These are phyloP conservation scores for Pyrenophora seminiperda DNA, from an alignment of 2,329 filamentous ascomycete species.

Conservation along the genomic window DNA sequence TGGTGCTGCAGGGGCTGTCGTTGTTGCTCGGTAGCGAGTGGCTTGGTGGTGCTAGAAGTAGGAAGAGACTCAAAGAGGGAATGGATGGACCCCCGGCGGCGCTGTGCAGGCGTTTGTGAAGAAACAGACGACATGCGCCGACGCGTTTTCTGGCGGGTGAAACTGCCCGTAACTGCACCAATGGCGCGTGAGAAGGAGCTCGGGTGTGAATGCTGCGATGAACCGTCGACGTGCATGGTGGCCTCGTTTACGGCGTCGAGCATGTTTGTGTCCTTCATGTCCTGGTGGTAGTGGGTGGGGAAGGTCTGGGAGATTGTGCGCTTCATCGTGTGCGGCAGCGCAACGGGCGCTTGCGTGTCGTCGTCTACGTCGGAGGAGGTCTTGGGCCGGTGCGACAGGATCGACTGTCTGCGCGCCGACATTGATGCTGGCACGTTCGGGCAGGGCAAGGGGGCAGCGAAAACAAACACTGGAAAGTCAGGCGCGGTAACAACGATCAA, in stretches of 20 bases:
- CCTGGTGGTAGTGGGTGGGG: constrained; percentile 28
- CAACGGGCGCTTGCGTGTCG: constrained; percentile 27
- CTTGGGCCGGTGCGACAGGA: constrained; percentile 47
- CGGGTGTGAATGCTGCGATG: constrained; percentile 29
- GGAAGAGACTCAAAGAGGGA: constrained; percentile 33
- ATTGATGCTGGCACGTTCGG: constrained; percentile 15
- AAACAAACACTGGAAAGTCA: constrained; percentile 3
- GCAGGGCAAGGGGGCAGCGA: constrained; percentile 13
- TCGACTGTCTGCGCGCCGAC: constrained; percentile 43
- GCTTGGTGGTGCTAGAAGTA: constrained; percentile 22
- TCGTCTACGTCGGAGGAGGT: constrained; percentile 53
- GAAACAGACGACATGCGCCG: constrained; percentile 43
- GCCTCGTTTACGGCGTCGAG: constrained; percentile 42
- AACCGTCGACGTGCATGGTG: constrained; percentile 17
- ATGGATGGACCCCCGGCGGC: constrained; percentile 39
- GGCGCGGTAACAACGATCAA: neutral
- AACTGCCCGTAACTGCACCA: constrained; percentile 34
- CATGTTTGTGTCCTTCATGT: constrained; percentile 31
- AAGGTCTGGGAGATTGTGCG: constrained; percentile 48
- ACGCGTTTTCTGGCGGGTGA: constrained; percentile 42
- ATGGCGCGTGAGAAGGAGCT: constrained; percentile 40
- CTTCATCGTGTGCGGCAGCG: constrained; percentile 39
- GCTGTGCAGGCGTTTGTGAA: constrained; percentile 26
- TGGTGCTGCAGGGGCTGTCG: constrained; percentile 39
- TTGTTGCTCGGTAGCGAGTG: constrained; percentile 28